Conservation (phyloP, 495 filamentous ascomycete genomes). For the Beverwykella pulmonaria region DNA sequence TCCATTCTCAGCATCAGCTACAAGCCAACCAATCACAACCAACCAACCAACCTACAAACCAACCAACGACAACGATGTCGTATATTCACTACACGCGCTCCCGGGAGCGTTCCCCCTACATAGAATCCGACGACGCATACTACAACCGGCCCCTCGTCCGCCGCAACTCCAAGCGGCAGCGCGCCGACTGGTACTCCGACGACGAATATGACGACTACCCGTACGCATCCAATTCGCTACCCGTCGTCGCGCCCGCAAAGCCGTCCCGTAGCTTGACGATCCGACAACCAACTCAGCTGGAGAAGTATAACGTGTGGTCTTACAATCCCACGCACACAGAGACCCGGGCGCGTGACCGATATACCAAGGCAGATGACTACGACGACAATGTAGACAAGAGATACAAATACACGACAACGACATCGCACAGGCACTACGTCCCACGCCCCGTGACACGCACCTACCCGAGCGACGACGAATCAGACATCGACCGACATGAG, state of each 20-base stretch:
- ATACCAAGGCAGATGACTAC: conserved; percentile 3
- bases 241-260: conserved; percentile 8
- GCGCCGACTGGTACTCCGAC: conserved; percentile 19
- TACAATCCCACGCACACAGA: background rate
- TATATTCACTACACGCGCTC: conserved; percentile 4
- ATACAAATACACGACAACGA: conserved; percentile 5
- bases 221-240: background rate
- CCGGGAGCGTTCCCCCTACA: conserved; percentile 10
- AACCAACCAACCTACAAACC: background rate
- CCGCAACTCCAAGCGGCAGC: conserved; percentile 31
- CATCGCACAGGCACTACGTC: conserved; percentile 4
- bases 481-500: background rate
- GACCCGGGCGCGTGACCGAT: background rate
- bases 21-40: background rate
- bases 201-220: conserved; percentile 29
- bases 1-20: background rate
- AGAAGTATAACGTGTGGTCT: conserved; percentile 30
- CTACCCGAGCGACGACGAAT: conserved; percentile 3
- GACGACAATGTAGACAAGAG: background rate
- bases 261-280: conserved; percentile 12
- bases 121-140: background rate
- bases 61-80: conserved; percentile 1
- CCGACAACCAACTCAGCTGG: conserved; percentile 23
- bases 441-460: background rate
- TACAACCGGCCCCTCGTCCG: conserved; percentile 19